Base-by-base conservation (phyloP, 2,329 filamentous ascomycete genomes). In the Cladosporium austrohemisphaericum region DNA sequence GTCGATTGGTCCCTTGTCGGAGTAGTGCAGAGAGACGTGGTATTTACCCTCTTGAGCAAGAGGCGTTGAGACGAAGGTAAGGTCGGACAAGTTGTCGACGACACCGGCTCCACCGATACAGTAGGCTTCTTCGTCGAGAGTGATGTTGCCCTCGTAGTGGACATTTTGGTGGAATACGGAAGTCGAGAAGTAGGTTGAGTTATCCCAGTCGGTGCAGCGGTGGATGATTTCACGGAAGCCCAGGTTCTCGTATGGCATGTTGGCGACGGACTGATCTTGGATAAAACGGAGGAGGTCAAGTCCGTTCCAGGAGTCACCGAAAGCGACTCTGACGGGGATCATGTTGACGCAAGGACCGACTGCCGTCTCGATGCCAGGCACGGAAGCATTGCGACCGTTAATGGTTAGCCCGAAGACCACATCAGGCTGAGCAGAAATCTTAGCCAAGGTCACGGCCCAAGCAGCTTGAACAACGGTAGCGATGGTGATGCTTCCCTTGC, bases 361-460 rank as follows among this genome's bases (percentile, higher is more conserved):
- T 10, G 38, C 38, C 4, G 36, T 49, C 28, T 41, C 38, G 14
- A 49, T 49, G 26, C 46, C 46, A 25, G 46, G 46, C 11, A 49
- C 46, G 3, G 46, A 41, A 18, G 46, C 36, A 16, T 49, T 49
- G 28, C 46, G 46, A n/a, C 46, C 46, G 28, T 41, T 41, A 23
- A 41, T 49, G 13, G 46, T 49, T 10, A 49, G 44, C 10, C 79
- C 80, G 49, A 82, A 82, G 3, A 81, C 69, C 5, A 83, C 71
- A 33, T 83, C 79, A 5, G 71, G 64, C 0, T 62, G 67, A 0
- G 69, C 72, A 0, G 76, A 73, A 8, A 80, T 62, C 19, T 71
- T 75, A 0, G 76, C 74, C 5, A 83, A 69, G 0, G 77, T 72
- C 52, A 78, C 72, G 1, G 77, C 74, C 78, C 80, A 83, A 0